phyloP scores from a whole-genome alignment of 257 asterid species.

The Solanum pimpinellifolium region DNA sequence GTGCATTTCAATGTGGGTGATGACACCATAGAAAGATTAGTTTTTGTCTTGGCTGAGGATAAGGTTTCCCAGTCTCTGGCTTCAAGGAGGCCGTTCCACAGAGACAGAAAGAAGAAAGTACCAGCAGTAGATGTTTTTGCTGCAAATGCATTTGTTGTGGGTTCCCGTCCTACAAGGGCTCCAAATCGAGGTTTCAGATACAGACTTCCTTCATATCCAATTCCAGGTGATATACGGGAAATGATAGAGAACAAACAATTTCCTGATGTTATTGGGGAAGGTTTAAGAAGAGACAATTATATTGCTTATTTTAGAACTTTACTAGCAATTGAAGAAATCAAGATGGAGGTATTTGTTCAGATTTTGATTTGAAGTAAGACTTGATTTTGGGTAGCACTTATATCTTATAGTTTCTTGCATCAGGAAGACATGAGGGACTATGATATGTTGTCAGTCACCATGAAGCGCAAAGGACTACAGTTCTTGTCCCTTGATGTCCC shows the following conservation, averaged over 20 bases:
- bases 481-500: slow-evolving; percentile 82
- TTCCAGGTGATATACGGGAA: slow-evolving; percentile 45
- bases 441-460: slow-evolving; percentile 55
- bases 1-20: slow-evolving; percentile 65
- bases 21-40: slow-evolving; percentile 66
- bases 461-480: slow-evolving; percentile 35
- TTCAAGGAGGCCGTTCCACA: slow-evolving; percentile 51
- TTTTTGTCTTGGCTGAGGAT: slow-evolving; percentile 76
- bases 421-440: slow-evolving; percentile 84
- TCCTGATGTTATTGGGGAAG: slow-evolving; percentile 50
- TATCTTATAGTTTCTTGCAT: background rate
- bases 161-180: slow-evolving; percentile 53
- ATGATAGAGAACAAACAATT: slow-evolving; percentile 34
- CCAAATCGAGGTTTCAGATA: slow-evolving; percentile 13
- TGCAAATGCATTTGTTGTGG: slow-evolving; percentile 29
- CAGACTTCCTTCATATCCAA: slow-evolving; percentile 31
- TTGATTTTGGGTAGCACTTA: background rate
- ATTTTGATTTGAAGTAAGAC: background rate
- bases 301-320: slow-evolving; percentile 43
- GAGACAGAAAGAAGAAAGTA: slow-evolving; percentile 43
- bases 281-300: slow-evolving; percentile 40
- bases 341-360: slow-evolving; percentile 59
- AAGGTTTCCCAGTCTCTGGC: slow-evolving; percentile 58
- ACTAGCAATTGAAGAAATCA: slow-evolving; percentile 79
- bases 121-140: slow-evolving; percentile 24